phyloP scores from a whole-genome alignment of 164 flowering plant species.

The Magnolia sinica region DNA sequence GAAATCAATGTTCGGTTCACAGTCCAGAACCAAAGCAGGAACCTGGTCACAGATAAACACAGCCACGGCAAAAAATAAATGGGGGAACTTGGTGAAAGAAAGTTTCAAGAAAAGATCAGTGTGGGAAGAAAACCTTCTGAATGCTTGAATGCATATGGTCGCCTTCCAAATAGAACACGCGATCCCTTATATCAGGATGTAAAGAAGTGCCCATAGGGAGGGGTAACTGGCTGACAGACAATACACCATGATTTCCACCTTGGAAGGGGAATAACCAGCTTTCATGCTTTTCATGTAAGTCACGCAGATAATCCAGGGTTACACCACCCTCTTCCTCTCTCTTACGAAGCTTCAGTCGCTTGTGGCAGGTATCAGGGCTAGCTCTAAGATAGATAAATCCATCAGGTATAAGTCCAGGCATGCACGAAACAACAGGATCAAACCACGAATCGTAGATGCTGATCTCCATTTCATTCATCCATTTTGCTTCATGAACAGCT shows the following conservation, averaged over 20 bases:
- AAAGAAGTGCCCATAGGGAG: conserved; percentile 47
- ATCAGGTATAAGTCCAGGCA: conserved; percentile 96
- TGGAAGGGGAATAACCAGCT: conserved; percentile 87
- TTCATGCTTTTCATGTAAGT: conserved; percentile 92
- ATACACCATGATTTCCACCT: conserved; percentile 73
- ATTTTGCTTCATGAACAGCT: conserved; percentile 98
- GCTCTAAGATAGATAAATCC: conserved; percentile 96
- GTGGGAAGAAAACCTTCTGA: conserved; percentile 58
- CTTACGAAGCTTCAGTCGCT: conserved; percentile 74
- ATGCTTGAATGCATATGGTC: conserved; percentile 93
- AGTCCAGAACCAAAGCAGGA: conserved; percentile 94
- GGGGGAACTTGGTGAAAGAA: not conserved
- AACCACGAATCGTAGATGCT: conserved; percentile 99
- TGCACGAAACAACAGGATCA: conserved; percentile 87
- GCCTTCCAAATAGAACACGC: conserved; percentile 88
- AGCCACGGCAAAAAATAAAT: conserved; percentile 3
- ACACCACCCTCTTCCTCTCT: conserved; percentile 95
- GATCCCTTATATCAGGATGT: conserved; percentile 83
- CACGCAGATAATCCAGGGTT: conserved; percentile 75
- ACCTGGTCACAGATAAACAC: conserved; percentile 48
- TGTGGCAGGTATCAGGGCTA: conserved; percentile 94
- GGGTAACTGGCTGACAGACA: conserved; percentile 67
- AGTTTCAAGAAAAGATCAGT: not conserved
- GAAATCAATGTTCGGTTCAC: conserved; percentile 95
- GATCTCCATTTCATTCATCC: conserved; percentile 99